phyloP scores from a whole-genome alignment of 2,329 filamentous ascomycete species.

The Xylaria arbuscula region DNA sequence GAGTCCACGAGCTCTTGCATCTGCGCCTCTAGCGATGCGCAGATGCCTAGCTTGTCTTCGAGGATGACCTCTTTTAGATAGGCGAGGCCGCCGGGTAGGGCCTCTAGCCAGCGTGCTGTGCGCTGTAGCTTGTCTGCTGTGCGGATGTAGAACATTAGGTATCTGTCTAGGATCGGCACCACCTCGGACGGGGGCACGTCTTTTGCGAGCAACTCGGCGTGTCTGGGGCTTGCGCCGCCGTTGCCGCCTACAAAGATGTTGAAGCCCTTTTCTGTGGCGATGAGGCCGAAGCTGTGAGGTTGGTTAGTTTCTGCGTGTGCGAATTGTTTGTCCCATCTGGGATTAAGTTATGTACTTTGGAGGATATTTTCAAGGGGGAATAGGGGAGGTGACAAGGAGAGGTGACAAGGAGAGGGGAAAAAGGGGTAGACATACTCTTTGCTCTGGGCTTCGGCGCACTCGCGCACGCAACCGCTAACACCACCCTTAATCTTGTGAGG shows the following conservation, averaged over 20 bases:
- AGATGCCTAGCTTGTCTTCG: constrained; percentile 87
- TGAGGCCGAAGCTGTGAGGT: constrained; percentile 77
- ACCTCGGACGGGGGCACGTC: constrained; percentile 87
- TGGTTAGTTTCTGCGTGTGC: constrained; percentile 22
- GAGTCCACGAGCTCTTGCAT: constrained; percentile 86
- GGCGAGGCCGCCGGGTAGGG: constrained; percentile 82
- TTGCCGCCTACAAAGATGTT: constrained; percentile 94
- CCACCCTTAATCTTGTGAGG: constrained; percentile 94
- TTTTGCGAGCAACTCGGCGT: constrained; percentile 85
- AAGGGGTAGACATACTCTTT: constrained; percentile 75
- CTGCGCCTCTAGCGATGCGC: constrained; percentile 83
- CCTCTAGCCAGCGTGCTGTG: constrained; percentile 88
- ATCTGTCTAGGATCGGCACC: constrained; percentile 85
- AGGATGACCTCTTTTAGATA: constrained; percentile 87
- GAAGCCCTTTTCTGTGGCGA: constrained; percentile 92
- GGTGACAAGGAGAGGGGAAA: neutral
- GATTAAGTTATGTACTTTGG: neutral
- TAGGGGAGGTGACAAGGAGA: neutral
- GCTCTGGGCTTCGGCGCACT: constrained; percentile 91
- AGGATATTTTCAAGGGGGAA: neutral
- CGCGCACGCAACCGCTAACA: constrained; percentile 89
- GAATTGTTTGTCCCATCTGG: neutral
- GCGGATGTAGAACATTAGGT: constrained; percentile 92
- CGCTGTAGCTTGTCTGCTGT: constrained; percentile 91
- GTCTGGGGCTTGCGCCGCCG: constrained; percentile 84